Base-by-base conservation (phyloP, 2,329 filamentous ascomycete species). In the Fusarium sp. region DNA sequence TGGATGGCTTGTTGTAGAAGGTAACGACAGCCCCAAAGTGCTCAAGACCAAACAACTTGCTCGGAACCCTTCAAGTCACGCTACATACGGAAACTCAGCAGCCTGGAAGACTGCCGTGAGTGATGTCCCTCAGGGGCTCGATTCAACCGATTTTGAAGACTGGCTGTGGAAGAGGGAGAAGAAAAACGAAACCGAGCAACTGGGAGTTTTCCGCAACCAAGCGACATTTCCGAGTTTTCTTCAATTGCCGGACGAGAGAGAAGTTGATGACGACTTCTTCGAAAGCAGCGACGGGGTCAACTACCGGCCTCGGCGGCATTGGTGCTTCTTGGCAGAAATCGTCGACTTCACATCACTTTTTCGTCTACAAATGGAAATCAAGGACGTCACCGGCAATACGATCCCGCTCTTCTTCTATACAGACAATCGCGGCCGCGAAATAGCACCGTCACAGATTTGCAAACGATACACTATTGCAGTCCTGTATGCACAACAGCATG, bases 261-360 rank as follows among this genome's bases (percentile, higher is more conserved):
- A 30, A 0, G 17, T 18, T 2, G 32, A 38, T 6, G 13, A 46
- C 7, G 13, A 46, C 18, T 38, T 46, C 13, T 57, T 38, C 14
- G 18, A 57, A 48, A 38, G 10, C 6, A 13, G 23, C 20, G 41
- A 30, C 8, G 23, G 41, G 13, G 6, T 13, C 3, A 30, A 57
- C 13, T 20, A 46, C 7, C 14, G 7, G 10, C 41, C 41, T 27
- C 30, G 32, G 12, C 54, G 23, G 12, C 32, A 46, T 17, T 57
- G 54, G 54, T 57, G 54, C 54, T 57, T 46, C 7, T 57, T 57
- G 23, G 32, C 23, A 23, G 54, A 57, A 13, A 38, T 57, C 4
- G 23, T 38, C 2, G 32, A 46, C 23, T 37, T 13, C 13, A 2
- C 2, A 7, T 12, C 18, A 10, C 18, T 30, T 15, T 2, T 13